Conservation (phyloP, 345 rosid species). For the Eucalyptus camaldulensis region DNA sequence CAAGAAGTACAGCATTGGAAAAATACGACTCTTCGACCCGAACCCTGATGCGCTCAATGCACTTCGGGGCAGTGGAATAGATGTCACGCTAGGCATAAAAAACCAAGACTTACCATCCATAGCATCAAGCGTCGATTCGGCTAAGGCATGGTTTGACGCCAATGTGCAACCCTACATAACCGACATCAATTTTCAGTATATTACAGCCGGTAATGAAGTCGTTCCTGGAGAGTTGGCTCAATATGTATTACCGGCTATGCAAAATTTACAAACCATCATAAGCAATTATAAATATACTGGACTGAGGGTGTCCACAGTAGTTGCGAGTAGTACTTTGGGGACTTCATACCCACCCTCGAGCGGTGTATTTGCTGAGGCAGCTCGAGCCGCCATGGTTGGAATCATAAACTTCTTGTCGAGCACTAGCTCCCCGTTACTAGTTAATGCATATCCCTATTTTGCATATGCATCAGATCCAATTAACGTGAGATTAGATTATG, state of each 20-base stretch:
- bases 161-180: background rate
- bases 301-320: background rate
- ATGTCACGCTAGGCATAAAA: background rate
- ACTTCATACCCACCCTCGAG: background rate
- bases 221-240: background rate
- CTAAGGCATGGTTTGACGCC: background rate
- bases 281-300: background rate
- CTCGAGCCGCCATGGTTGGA: background rate
- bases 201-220: background rate
- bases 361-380: background rate
- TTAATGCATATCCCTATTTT: conserved; percentile 29
- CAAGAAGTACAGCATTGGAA: background rate
- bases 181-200: background rate
- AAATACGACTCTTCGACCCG: background rate
- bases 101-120: background rate
- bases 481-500: conserved; percentile 13
- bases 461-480: conserved; percentile 8
- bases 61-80: background rate
- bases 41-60: background rate
- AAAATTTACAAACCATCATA: background rate
- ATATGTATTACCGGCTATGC: background rate
- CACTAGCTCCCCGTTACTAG: conserved; percentile 15
- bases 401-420: background rate
- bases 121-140: background rate
- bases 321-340: background rate